Percentiles rank a stretch among this genome's conserved stretches.
These are phyloP conservation scores for Ophiognomonia clavigignenti-juglandacearum DNA, from an alignment of 2,329 filamentous ascomycete genomes.

Conservation along the genomic window DNA sequence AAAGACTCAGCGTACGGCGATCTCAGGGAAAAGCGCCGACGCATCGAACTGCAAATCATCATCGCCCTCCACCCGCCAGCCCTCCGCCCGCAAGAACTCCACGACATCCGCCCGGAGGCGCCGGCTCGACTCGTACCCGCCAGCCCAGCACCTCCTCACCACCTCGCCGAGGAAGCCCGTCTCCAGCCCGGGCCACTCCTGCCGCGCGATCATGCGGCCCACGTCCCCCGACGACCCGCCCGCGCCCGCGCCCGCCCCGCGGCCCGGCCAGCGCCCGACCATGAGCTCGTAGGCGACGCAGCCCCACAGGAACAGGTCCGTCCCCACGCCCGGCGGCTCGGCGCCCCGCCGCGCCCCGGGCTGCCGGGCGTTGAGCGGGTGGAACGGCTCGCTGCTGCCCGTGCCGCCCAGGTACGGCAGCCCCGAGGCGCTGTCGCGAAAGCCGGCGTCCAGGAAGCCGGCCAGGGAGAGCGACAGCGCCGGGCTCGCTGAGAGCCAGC, in stretches of 20 bases:
- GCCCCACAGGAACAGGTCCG: background rate
- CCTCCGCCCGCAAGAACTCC: too few relatives aligned
- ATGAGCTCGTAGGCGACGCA: conserved; percentile 1
- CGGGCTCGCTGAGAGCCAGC: background rate
- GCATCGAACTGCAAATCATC: too few relatives aligned
- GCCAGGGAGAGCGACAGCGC: background rate
- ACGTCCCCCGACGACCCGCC: too few relatives aligned
- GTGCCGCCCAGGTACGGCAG: background rate
- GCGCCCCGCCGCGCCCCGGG: background rate
- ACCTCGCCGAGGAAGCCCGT: too few relatives aligned
- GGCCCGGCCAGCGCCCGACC: background rate
- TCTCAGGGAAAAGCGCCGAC: too few relatives aligned
- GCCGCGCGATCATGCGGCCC: too few relatives aligned
- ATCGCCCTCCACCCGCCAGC: too few relatives aligned
- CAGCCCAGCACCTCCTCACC: too few relatives aligned
- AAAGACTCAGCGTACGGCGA: too few relatives aligned
- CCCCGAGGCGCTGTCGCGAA: background rate
- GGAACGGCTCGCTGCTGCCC: background rate
- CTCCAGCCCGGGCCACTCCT: too few relatives aligned
- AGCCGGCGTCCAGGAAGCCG: background rate
- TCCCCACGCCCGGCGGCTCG: background rate
- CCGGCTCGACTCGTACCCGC: too few relatives aligned
- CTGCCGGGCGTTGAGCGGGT: background rate
- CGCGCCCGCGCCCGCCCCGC: background rate
- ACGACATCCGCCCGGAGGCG: too few relatives aligned